Evolutionary conservation across 1,284 basidiomycete species (phyloP).

Genomic region (Pisolithus thermaeus): DNA sequence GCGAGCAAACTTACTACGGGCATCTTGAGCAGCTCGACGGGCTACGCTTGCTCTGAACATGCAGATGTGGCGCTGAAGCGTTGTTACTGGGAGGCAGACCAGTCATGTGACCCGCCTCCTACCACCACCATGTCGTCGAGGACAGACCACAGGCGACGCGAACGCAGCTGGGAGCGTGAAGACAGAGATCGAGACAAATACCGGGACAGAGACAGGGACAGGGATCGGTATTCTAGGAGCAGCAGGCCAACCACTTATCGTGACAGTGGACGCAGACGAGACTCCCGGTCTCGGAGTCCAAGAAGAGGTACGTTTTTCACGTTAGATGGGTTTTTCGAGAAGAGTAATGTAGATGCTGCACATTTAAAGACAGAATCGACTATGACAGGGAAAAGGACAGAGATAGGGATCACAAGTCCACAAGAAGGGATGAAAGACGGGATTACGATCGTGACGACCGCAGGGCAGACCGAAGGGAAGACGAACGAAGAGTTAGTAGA

Average conservation of each 20-base stretch:
- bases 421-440: constrained; percentile 31
- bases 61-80: too few species aligned
- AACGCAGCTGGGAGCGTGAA: constrained; percentile 64
- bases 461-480: constrained; percentile 31
- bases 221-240: constrained; percentile 28
- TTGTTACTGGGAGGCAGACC: neutral
- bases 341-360: neutral
- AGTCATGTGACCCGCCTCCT: constrained; percentile 25
- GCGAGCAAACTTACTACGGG: constrained; percentile 10
- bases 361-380: constrained; percentile 26
- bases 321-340: neutral
- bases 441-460: constrained; percentile 35
- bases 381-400: constrained; percentile 25
- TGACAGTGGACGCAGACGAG: constrained; percentile 44
- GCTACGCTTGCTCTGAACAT: constrained; percentile 18
- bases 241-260: constrained; percentile 34
- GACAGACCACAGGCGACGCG: constrained; percentile 52
- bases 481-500: constrained; percentile 21
- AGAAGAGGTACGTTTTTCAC: constrained; percentile 31
- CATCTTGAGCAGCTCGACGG: constrained; percentile 11
- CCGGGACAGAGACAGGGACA: constrained; percentile 39
- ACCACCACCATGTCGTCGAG: constrained; percentile 42
- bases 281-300: constrained; percentile 68
- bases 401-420: constrained; percentile 37
- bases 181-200: constrained; percentile 42